Evolutionary conservation across 2,329 filamentous ascomycete species (phyloP).

Genomic region (Mollisia scopiformis): DNA sequence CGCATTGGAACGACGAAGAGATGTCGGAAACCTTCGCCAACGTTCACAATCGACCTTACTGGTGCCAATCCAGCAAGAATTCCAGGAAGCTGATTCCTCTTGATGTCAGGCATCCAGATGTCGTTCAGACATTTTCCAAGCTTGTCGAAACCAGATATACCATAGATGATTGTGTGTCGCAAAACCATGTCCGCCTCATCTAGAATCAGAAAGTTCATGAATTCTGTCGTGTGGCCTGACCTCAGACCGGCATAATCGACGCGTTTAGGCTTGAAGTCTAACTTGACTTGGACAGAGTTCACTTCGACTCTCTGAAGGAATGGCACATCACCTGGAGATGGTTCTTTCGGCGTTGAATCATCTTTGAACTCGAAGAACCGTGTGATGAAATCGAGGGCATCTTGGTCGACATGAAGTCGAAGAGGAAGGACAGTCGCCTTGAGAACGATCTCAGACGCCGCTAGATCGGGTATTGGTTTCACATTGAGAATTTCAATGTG

Average conservation of each 20-base stretch:
- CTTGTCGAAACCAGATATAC: constrained; percentile 86
- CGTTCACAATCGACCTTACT: constrained; percentile 87
- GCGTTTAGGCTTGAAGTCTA: constrained; percentile 98
- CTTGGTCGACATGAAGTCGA: constrained; percentile 93
- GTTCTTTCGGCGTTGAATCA: constrained; percentile 58
- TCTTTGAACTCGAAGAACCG: constrained; percentile 99
- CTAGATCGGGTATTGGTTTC: constrained; percentile 79
- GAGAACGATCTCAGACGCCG: constrained; percentile 87
- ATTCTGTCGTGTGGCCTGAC: constrained; percentile 93
- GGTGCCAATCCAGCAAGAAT: constrained; percentile 88
- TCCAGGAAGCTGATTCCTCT: constrained; percentile 82
- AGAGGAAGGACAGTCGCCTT: constrained; percentile 80
- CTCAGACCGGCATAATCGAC: constrained; percentile 92
- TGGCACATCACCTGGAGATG: constrained; percentile 70
- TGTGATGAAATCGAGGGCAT: constrained; percentile 94
- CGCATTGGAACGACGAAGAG: constrained; percentile 87
- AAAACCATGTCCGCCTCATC: constrained; percentile 87
- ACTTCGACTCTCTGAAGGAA: constrained; percentile 92
- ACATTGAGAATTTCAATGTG: constrained; percentile 89
- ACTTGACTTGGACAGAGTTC: constrained; percentile 78
- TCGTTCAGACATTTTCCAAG: constrained; percentile 90
- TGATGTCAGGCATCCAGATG: constrained; percentile 95
- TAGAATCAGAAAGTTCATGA: constrained; percentile 97
- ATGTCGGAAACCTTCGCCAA: constrained; percentile 84
- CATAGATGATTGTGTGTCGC: constrained; percentile 89